Evolutionary conservation across 1,284 basidiomycete genomes (phyloP).

Genomic region (Rhodofomes roseus): DNA sequence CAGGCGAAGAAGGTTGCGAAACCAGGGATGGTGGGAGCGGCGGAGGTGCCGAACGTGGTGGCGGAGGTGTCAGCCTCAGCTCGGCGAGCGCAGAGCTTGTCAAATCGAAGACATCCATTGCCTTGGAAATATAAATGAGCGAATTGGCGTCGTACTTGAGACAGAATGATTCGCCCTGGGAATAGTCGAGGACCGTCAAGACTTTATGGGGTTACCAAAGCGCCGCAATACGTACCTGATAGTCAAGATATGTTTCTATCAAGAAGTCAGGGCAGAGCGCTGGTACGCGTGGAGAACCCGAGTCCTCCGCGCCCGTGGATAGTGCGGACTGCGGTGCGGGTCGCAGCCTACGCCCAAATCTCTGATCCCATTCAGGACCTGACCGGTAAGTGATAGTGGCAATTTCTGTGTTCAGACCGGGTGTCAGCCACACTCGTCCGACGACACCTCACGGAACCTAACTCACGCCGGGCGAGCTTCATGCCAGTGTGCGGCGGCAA

Average conservation of each 20-base stretch:
- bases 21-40: constrained; percentile 23
- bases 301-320: constrained; percentile 22
- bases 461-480: constrained; percentile 94
- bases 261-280: constrained; percentile 95
- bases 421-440: neutral
- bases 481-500: constrained; percentile 96
- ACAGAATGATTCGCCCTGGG: constrained; percentile 90
- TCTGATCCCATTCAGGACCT: constrained; percentile 97
- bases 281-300: constrained; percentile 46
- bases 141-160: constrained; percentile 99
- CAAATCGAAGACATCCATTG: constrained; percentile 99
- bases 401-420: constrained; percentile 71
- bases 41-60: constrained; percentile 22
- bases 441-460: neutral
- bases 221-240: constrained; percentile 56
- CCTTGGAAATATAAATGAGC: constrained; percentile 97
- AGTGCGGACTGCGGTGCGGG: constrained; percentile 30
- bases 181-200: neutral
- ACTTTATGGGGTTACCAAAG: neutral
- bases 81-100: constrained; percentile 74
- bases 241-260: constrained; percentile 98
- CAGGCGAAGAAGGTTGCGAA: constrained; percentile 25
- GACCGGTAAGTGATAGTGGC: constrained; percentile 99
- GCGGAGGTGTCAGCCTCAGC: constrained; percentile 48
- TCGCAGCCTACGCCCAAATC: constrained; percentile 83